These are phyloP conservation scores for Pneumocystis jirovecii DNA, from an alignment of 1,139 yeast genomes.

Conservation along the genomic window DNA sequence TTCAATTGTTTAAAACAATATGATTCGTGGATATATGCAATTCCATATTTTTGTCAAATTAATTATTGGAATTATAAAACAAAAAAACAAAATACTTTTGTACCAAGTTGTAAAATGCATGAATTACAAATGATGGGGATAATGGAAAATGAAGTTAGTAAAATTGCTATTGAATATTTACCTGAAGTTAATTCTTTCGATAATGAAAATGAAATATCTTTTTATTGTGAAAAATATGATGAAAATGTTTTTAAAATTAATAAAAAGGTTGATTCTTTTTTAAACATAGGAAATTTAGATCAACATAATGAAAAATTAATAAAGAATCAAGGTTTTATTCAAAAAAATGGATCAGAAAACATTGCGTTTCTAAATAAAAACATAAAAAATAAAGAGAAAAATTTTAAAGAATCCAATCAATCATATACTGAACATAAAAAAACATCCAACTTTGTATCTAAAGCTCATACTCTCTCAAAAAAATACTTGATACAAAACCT, in stretches of 20 bases:
- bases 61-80: slow-evolving; percentile 50
- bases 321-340: not conserved
- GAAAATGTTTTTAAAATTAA: not conserved
- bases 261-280: not conserved
- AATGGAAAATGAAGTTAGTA: slow-evolving; percentile 72
- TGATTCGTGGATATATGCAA: slow-evolving; percentile 43
- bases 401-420: not conserved
- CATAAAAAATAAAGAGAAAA: not conserved
- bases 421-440: not conserved
- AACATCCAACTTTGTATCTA: not conserved
- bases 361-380: not conserved
- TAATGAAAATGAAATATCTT: slow-evolving; percentile 4
- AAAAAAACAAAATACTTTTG: slow-evolving; percentile 37
- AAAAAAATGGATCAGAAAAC: not conserved
- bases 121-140: slow-evolving; percentile 97
- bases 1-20: slow-evolving; percentile 16
- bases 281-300: not conserved
- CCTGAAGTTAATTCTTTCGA: slow-evolving; percentile 12
- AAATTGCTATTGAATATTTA: slow-evolving; percentile 46
- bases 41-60: slow-evolving; percentile 90
- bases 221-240: slow-evolving; percentile 7
- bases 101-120: slow-evolving; percentile 82
- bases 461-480: not conserved
- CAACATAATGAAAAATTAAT: not conserved
- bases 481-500: not conserved